These are phyloP conservation scores for Clavispora fructus DNA, from an alignment of 805 yeast genomes.

Conservation along the genomic window DNA sequence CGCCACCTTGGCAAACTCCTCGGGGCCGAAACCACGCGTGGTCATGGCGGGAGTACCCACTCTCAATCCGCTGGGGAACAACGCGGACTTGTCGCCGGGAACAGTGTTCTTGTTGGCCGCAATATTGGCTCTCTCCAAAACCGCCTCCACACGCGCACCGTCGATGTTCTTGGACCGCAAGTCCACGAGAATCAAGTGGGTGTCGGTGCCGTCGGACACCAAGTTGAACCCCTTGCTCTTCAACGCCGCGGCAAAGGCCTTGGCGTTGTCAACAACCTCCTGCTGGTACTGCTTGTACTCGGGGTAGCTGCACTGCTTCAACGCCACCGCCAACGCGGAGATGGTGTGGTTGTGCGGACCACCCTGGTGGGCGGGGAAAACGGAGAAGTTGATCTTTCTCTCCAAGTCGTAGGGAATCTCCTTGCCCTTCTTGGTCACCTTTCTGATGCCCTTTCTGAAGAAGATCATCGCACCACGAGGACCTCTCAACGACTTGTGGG, in stretches of 20 bases:
- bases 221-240: constrained; percentile 60
- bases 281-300: constrained; percentile 85
- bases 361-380: constrained; percentile 99
- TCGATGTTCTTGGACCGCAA: constrained; percentile 77
- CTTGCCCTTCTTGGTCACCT: constrained; percentile 78
- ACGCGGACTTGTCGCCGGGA: constrained; percentile 94
- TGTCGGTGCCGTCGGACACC: constrained; percentile 92
- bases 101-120: constrained; percentile 95
- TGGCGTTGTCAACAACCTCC: constrained; percentile 77
- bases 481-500: constrained; percentile 96
- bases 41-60: constrained; percentile 99
- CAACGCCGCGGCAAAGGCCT: constrained; percentile 67
- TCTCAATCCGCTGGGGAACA: constrained; percentile 94
- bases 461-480: constrained; percentile 99
- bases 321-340: constrained; percentile 91
- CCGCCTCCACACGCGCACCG: constrained; percentile 93
- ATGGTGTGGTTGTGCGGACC: constrained; percentile 99
- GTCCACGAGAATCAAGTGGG: constrained; percentile 84
- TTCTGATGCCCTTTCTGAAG: constrained; percentile 90
- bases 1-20: constrained; percentile 78
- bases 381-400: constrained; percentile 88
- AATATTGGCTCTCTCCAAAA: constrained; percentile 83
- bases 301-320: constrained; percentile 85
- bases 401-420: constrained; percentile 84
- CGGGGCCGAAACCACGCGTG: constrained; percentile 80